These are phyloP conservation scores for Daedalea quercina DNA, from an alignment of 768 basidiomycete species.

Conservation along the genomic window DNA sequence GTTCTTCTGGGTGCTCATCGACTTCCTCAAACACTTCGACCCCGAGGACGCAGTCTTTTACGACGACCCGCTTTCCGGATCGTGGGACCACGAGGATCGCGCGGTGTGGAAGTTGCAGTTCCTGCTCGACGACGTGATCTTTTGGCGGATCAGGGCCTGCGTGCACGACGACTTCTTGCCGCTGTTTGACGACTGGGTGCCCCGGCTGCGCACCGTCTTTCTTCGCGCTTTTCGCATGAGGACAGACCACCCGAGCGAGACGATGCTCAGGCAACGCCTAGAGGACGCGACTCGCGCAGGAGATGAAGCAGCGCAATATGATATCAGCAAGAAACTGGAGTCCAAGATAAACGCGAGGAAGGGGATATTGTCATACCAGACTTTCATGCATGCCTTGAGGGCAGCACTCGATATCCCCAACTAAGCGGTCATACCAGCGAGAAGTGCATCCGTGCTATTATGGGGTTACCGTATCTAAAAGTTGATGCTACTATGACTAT, in stretches of 20 bases:
- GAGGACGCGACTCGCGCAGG: not conserved
- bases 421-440: too few species aligned
- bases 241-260: not conserved
- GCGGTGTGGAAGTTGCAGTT: not conserved
- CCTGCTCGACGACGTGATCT: not conserved
- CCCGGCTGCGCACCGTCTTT: not conserved
- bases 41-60: not conserved
- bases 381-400: too few species aligned
- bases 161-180: not conserved
- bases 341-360: too few species aligned
- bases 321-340: too few species aligned
- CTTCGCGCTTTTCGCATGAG: not conserved
- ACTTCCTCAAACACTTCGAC: not conserved
- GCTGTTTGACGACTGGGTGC: not conserved
- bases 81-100: not conserved
- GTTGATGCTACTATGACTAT: too few species aligned
- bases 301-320: too few species aligned
- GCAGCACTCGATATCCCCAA: too few species aligned
- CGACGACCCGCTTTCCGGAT: not conserved
- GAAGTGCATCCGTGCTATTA: too few species aligned
- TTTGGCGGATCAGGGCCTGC: not conserved
- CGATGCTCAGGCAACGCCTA: not conserved
- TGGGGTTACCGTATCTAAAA: too few species aligned
- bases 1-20: conserved; percentile 6
- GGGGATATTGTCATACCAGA: too few species aligned